Conservation (phyloP, 1,284 basidiomycete genomes). For the Irpex sp. region DNA sequence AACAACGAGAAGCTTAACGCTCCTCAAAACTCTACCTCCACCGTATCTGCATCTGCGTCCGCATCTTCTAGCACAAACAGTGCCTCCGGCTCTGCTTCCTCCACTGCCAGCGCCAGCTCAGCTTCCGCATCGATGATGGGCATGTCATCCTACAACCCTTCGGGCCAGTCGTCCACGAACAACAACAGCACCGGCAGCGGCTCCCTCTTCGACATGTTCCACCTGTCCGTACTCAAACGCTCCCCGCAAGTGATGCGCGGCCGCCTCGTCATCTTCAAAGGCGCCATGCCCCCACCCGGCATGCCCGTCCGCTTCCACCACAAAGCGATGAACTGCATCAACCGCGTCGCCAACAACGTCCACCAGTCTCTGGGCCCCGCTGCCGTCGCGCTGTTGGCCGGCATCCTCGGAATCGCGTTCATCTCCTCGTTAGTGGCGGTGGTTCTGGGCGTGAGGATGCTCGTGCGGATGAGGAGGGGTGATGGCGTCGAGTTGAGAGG, state of each 20-base stretch:
- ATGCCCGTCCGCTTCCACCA: constrained; percentile 5
- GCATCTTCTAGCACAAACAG: background rate
- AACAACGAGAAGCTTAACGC: constrained; percentile 5
- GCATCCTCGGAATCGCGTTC: constrained; percentile 4
- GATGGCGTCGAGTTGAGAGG: background rate
- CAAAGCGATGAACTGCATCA: constrained; percentile 5
- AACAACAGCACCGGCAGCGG: background rate
- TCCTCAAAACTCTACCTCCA: background rate
- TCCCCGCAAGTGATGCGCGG: background rate
- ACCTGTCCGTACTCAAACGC: background rate
- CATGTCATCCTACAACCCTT: background rate
- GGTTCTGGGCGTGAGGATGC: constrained; percentile 7
- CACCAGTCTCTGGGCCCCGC: constrained; percentile 7
- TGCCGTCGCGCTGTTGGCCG: constrained; percentile 11
- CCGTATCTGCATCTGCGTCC: background rate
- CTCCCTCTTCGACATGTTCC: background rate
- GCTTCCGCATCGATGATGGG: background rate
- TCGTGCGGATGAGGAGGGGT: background rate
- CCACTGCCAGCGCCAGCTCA: background rate
- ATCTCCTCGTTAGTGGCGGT: background rate
- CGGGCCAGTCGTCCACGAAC: background rate
- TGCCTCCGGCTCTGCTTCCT: background rate
- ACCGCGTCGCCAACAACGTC: constrained; percentile 1
- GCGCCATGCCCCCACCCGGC: background rate
- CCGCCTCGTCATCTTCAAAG: background rate